Evolutionary conservation across 2,329 filamentous ascomycete genomes (phyloP).

Genomic region (Ophiostoma sp.): DNA sequence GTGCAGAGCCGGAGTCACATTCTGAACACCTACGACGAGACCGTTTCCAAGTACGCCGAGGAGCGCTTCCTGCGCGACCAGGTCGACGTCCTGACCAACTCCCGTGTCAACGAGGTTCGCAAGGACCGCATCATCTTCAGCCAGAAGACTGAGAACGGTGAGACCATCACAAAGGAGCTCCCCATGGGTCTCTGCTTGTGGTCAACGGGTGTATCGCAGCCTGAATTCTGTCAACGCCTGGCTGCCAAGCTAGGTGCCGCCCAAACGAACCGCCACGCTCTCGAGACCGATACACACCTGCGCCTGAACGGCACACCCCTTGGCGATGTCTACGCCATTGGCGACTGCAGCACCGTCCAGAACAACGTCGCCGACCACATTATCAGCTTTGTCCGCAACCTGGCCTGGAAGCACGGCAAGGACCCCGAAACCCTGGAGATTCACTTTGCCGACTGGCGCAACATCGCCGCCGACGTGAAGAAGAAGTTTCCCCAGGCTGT

Average conservation of each 20-base stretch:
- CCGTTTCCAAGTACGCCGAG: conserved; percentile 88
- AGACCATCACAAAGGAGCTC: conserved; percentile 82
- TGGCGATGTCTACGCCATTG: conserved; percentile 94
- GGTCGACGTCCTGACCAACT: conserved; percentile 88
- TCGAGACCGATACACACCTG: conserved; percentile 93
- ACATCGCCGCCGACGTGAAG: conserved; percentile 78
- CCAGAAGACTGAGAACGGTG: conserved; percentile 69
- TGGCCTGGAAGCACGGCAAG: conserved; percentile 88
- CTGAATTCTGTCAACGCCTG: conserved; percentile 73
- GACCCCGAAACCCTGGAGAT: conserved; percentile 87
- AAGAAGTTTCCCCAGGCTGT: conserved; percentile 88
- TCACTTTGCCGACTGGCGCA: conserved; percentile 84
- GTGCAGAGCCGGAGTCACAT: conserved; percentile 96
- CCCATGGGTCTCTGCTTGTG: conserved; percentile 96
- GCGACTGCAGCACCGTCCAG: conserved; percentile 94
- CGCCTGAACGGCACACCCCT: conserved; percentile 84
- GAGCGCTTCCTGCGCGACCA: conserved; percentile 86
- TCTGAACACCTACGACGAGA: conserved; percentile 96
- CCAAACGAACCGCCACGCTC: conserved; percentile 85
- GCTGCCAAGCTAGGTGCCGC: conserved; percentile 68
- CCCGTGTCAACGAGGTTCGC: conserved; percentile 85
- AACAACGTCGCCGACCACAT: conserved; percentile 95
- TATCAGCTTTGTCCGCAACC: conserved; percentile 80
- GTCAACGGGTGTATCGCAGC: conserved; percentile 93
- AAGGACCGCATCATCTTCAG: conserved; percentile 85